phyloP scores from a whole-genome alignment of 305 asterid genomes.

The Fraxinus xanthoxyloides region DNA sequence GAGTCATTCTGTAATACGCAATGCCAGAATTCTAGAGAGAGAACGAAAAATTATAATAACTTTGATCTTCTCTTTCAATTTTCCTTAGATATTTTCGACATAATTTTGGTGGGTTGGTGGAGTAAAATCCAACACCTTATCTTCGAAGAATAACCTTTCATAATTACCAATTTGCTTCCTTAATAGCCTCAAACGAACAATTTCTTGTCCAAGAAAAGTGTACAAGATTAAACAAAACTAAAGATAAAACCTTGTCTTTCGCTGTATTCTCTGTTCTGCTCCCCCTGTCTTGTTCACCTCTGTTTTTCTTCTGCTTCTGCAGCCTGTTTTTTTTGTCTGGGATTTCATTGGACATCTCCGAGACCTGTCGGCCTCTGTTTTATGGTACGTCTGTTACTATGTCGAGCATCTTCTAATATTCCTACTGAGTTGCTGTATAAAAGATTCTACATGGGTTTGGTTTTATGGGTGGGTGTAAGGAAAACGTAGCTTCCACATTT shows the following conservation, averaged over 20 bases:
- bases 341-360: background rate
- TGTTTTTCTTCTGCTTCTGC: background rate
- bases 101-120: conserved; percentile 33
- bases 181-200: conserved; percentile 29
- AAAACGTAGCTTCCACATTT: too few relatives aligned
- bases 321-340: background rate
- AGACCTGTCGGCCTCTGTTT: conserved; percentile 13
- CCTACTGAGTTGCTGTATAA: background rate
- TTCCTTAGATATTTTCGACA: background rate
- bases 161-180: conserved; percentile 28
- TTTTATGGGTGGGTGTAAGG: background rate
- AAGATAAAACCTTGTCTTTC: conserved; percentile 20
- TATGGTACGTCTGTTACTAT: conserved; percentile 22
- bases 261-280: background rate
- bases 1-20: background rate
- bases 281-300: background rate
- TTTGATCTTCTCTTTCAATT: background rate
- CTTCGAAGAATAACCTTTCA: conserved; percentile 34
- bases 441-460: background rate
- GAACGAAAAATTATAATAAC: background rate
- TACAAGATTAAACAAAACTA: background rate
- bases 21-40: background rate
- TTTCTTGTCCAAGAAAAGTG: background rate
- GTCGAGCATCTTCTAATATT: background rate
- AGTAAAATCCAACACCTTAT: conserved; percentile 38